Evolutionary conservation across 2,329 filamentous ascomycete species (phyloP).

Genomic region (Aaosphaeria arxii): DNA sequence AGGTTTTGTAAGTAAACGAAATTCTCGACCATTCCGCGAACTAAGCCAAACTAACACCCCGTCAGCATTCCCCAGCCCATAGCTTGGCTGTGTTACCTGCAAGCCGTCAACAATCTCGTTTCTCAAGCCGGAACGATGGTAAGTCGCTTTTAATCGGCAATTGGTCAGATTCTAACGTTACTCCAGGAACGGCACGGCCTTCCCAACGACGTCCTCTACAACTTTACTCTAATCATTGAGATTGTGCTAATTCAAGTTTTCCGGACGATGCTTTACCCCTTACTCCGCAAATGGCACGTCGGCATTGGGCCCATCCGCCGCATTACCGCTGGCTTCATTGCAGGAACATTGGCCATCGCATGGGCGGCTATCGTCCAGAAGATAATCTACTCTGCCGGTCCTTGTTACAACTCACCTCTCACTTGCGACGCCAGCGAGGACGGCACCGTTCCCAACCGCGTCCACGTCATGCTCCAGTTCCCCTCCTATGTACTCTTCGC

Average conservation of each 20-base stretch:
- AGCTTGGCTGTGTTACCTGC: conserved; percentile 40
- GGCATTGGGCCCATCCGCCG: conserved; percentile 22
- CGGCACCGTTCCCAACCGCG: conserved; percentile 20
- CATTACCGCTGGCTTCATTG: conserved; percentile 31
- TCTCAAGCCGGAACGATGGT: conserved; percentile 68
- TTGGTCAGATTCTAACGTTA: no score
- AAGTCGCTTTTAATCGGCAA: no score
- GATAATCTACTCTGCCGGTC: conserved; percentile 27
- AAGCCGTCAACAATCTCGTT: conserved; percentile 65
- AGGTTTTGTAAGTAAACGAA: no score
- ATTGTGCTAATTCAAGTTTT: no score
- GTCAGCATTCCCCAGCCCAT: conserved; percentile 63
- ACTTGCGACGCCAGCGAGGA: background rate
- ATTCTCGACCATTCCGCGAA: no score
- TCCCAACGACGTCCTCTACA: conserved; percentile 72
- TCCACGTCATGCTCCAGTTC: conserved; percentile 41
- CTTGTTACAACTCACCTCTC: conserved; percentile 39
- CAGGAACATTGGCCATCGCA: conserved; percentile 23
- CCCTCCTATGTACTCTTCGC: conserved; percentile 41
- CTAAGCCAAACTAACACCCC: no score
- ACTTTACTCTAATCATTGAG: no score
- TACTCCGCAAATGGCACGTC: conserved; percentile 11
- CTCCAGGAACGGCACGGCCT: conserved; percentile 63
- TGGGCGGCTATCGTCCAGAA: conserved; percentile 30
- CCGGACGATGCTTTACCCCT: conserved; percentile 25